phyloP scores from a whole-genome alignment of 306 rosid genomes.

The Quercus agrifolia region DNA sequence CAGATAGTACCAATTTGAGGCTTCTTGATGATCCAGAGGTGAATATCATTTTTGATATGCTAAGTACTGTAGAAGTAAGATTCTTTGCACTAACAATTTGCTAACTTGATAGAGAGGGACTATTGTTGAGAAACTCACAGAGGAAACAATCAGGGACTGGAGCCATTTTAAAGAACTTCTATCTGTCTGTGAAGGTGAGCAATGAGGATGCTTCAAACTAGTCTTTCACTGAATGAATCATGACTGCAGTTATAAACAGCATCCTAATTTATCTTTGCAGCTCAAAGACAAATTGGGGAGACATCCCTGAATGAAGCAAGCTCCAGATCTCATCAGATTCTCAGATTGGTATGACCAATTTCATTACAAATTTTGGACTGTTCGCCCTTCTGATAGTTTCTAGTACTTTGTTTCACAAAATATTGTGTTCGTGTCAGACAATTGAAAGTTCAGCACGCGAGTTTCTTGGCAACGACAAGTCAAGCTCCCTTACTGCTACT shows the following conservation, averaged over 20 bases:
- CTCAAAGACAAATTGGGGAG: constrained; percentile 98
- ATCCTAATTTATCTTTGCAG: constrained; percentile 40
- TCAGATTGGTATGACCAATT: constrained; percentile 65
- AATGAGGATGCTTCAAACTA: constrained; percentile 39
- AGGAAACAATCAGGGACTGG: constrained; percentile 85
- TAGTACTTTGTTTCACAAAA: constrained; percentile 20
- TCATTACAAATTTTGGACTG: background rate
- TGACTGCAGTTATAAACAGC: constrained; percentile 13
- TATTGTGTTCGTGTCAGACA: constrained; percentile 49
- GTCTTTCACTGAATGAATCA: constrained; percentile 12
- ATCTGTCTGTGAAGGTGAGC: constrained; percentile 81
- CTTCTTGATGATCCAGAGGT: constrained; percentile 99
- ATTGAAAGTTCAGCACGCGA: constrained; percentile 92
- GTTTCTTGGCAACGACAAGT: constrained; percentile 86
- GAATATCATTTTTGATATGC: constrained; percentile 24
- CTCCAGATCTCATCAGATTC: constrained; percentile 99
- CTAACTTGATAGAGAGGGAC: constrained; percentile 81
- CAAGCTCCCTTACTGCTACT: constrained; percentile 83
- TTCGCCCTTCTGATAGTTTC: constrained; percentile 1
- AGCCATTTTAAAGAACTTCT: constrained; percentile 76
- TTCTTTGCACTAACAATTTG: constrained; percentile 24
- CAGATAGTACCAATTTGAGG: constrained; percentile 78
- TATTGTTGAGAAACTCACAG: constrained; percentile 80
- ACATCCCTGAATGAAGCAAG: constrained; percentile 95
- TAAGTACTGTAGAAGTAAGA: constrained; percentile 6